Conservation (phyloP, 345 rosid genomes). For the Melaleuca alternifolia region DNA sequence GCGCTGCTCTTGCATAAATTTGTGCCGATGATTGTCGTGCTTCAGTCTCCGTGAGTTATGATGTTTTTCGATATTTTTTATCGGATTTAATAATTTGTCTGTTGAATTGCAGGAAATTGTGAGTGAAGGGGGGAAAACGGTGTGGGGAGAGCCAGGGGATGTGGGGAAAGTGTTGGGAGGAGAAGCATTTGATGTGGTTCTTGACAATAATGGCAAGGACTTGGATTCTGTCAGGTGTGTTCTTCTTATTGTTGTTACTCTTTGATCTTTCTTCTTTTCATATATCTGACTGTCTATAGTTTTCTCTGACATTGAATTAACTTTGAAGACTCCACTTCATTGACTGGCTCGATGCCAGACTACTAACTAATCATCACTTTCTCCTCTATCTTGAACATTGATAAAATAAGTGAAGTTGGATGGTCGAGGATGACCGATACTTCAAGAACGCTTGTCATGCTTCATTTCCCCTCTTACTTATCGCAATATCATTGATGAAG, state of each 20-base stretch:
- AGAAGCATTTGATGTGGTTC: constrained; percentile 67
- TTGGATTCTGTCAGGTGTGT: constrained; percentile 69
- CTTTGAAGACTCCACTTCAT: not conserved
- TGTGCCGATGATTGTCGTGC: not conserved
- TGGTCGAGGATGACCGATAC: accelerated
- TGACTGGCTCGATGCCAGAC: accelerated
- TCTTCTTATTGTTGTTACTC: not conserved
- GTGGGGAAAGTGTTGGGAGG: constrained; percentile 60
- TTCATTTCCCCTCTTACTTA: not conserved
- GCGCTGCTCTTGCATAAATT: not conserved
- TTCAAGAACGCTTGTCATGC: accelerated
- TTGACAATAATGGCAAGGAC: constrained; percentile 95
- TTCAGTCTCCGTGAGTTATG: not conserved
- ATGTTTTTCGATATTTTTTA: not conserved
- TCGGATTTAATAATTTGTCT: not conserved
- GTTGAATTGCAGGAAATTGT: constrained; percentile 56
- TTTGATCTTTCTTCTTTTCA: not conserved
- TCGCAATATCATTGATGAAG: not conserved
- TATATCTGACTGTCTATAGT: not conserved
- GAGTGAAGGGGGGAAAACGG: constrained; percentile 73
- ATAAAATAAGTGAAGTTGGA: not conserved
- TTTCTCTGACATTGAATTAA: not conserved
- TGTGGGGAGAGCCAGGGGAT: constrained; percentile 83
- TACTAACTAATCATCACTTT: not conserved
- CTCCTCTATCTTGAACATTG: not conserved